phyloP scores from a whole-genome alignment of 2,329 filamentous ascomycete species.

The Hypomyces perniciosus region DNA sequence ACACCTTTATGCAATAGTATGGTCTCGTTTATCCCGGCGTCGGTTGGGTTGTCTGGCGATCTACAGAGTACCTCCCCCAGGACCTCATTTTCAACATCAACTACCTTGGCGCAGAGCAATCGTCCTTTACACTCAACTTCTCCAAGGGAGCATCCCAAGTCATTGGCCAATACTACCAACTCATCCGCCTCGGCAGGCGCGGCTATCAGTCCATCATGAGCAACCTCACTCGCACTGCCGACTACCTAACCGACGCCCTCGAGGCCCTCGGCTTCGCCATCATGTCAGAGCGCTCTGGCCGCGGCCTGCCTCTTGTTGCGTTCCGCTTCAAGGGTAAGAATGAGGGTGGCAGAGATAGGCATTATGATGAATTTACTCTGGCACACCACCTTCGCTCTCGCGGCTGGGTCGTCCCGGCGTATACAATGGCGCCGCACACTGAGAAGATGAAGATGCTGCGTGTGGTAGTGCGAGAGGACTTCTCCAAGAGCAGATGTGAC shows the following conservation, averaged over 20 bases:
- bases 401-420: conserved; percentile 91
- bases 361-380: conserved; percentile 69
- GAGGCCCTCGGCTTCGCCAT: conserved; percentile 75
- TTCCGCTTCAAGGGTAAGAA: conserved; percentile 65
- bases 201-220: conserved; percentile 92
- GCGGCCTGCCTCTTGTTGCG: conserved; percentile 82
- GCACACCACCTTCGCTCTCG: conserved; percentile 82
- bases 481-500: conserved; percentile 76
- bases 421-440: conserved; percentile 92
- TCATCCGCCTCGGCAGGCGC: conserved; percentile 88
- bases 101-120: conserved; percentile 92
- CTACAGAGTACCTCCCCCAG: conserved; percentile 74
- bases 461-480: conserved; percentile 89
- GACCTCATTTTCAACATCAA: conserved; percentile 99
- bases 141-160: conserved; percentile 92
- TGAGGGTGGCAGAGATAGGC: conserved; percentile 41
- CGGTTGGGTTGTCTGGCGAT: conserved; percentile 88
- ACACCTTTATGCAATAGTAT: conserved; percentile 33
- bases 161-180: conserved; percentile 95
- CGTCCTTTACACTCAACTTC: conserved; percentile 96
- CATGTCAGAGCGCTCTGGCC: conserved; percentile 73
- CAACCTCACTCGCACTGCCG: conserved; percentile 83
- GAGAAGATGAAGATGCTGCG: conserved; percentile 83
- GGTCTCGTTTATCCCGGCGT: conserved; percentile 79
- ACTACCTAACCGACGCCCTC: conserved; percentile 74